Evolutionary conservation across 202 grass and related monocot genomes (phyloP), one percentile per base, ranked within the genome.

Genomic region (Schoenoplectus tabernaemontani): DNA sequence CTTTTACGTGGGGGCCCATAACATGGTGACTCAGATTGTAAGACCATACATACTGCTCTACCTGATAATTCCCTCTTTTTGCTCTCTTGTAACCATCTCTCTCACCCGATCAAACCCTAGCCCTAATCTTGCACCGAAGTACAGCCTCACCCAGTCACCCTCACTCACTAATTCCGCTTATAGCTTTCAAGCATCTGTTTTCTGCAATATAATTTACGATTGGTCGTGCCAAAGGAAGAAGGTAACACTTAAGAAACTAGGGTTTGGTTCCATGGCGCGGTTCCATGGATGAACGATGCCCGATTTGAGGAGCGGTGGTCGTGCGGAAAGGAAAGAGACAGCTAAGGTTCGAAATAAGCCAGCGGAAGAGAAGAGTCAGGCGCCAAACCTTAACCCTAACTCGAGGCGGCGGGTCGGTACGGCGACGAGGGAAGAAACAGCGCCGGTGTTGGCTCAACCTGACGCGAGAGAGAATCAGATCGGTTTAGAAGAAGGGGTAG

Each of bases 201-300:
- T n/a, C n/a, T n/a, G n/a, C n/a, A n/a, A n/a, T n/a, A n/a, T 16
- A 1, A 3, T 75, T 54, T 36, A 43, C 70, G 15, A 54, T 10
- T 75, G 17, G n/a, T 20, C n/a, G n/a, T n/a, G n/a, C n/a, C n/a
- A n/a, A n/a, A n/a, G n/a, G n/a, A n/a, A n/a, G n/a, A n/a, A n/a
- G n/a, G n/a, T n/a, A n/a, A n/a, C n/a, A n/a, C n/a, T n/a, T n/a
- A n/a, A n/a, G n/a, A 26, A 63, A 48, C 5, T 77, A 57, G 64
- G 64, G 64, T 67, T 85, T 46, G 64, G 56, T 78, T 72, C 65
- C 86, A 95, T 99, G 90, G 75, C 54, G 53, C 43, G 79, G 79
- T 85, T 82, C 62, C 74, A 89, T 91, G 83, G 92, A 80, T 96
- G 88, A 93, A 82, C 64, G 90, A 99, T 99, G 96, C 96, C 92